Base-by-base conservation (phyloP, 164 flowering plant species). In the Warburgia ugandensis region DNA sequence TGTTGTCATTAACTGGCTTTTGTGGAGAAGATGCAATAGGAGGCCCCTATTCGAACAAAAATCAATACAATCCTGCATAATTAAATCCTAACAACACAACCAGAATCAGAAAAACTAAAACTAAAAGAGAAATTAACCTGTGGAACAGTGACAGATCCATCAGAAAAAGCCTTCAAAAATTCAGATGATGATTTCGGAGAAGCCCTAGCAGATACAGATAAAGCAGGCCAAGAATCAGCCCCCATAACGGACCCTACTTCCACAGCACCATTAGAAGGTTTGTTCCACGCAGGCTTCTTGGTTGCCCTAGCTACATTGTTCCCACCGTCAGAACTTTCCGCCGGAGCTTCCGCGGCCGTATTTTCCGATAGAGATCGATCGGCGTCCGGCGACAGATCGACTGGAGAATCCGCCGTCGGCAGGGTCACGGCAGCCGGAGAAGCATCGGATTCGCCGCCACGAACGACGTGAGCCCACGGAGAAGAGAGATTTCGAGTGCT, bases 251-350 rank as follows among this genome's bases (percentile, higher is more conserved):
- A 61, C 3, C 47, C 33, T 29, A 29, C 57, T 53, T 73, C 84
- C 10, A 63, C 65, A 40, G 49, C 75, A 21, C 72, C 83, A n/a
- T 72, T 74, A 1, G 68, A 31, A 1, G 77, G 83, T 50, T 68
- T 82, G 38, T 75, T 81, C 95, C 95, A 86, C n/a, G 74, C 95
- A 8, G 74, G 78, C 67, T 74, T 81, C 70, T 75, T 50, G 12
- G 41, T 79, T 4, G 56, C 53, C 41, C 42, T 44, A 54, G 43
- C 72, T 11, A 58, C 89, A 68, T 64, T 69, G 63, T 49, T 52
- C 29, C 36, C 57, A 22, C 59, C 38, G 19, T 16, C 37, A 25
- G 16, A 2, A 2, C 19, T 53, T 39, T 4, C 32, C 20, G 17
- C 20, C 2, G 29, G 17, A 16, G 35, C n/a, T n/a, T n/a, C n/a